Evolutionary conservation across 176 grass and related monocot genomes (phyloP).

Genomic region (Panicum miliaceum): DNA sequence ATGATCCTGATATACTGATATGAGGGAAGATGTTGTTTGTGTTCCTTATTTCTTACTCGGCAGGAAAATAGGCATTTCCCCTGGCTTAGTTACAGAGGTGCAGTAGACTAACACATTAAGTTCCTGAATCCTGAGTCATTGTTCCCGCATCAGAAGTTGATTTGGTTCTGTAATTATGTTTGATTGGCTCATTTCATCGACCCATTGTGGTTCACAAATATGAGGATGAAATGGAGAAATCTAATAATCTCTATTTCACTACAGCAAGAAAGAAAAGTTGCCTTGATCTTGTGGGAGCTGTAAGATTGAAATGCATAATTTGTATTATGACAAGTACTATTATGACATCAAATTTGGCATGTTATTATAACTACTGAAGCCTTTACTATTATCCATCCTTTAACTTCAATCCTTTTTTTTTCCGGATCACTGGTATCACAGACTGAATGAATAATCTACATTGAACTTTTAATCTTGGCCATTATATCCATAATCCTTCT

Average conservation of each 20-base stretch:
- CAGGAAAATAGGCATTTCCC: not conserved
- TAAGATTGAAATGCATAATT: not conserved
- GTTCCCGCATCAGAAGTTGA: conserved; percentile 1
- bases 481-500: conserved; percentile 13
- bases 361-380: conserved; percentile 21
- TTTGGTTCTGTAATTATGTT: conserved; percentile 10
- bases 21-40: conserved; percentile 16
- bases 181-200: not conserved
- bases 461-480: not conserved
- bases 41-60: not conserved
- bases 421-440: conserved; percentile 2
- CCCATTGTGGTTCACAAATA: conserved; percentile 18
- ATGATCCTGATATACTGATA: conserved; percentile 18
- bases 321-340: not conserved
- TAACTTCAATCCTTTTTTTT: conserved; percentile 10
- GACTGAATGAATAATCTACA: conserved; percentile 9
- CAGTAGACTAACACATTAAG: conserved; percentile 21
- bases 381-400: not conserved
- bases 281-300: not conserved
- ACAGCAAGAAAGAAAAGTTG: conserved; percentile 16
- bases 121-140: conserved; percentile 12
- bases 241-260: not conserved
- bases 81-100: not conserved
- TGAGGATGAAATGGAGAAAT: conserved; percentile 22
- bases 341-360: conserved; percentile 16